phyloP scores from a whole-genome alignment of 352 stramenopile species.

The Phytophthora multivora region DNA sequence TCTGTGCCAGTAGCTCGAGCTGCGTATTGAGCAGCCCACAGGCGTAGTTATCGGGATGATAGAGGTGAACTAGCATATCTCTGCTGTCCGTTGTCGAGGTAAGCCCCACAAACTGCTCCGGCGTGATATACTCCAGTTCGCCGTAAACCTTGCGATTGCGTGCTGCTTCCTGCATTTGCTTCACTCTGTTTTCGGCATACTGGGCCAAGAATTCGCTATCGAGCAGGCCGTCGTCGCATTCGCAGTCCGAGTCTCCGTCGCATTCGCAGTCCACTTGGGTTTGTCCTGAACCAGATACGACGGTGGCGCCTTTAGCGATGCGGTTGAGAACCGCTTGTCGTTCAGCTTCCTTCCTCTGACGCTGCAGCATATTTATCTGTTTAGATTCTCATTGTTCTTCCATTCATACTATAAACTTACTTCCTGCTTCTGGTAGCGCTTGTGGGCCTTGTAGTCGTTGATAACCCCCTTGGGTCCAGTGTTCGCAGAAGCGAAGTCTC shows the following conservation, averaged over 20 bases:
- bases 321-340: slow-evolving; percentile 54
- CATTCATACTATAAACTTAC: slow-evolving; percentile 19
- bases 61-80: slow-evolving; percentile 61
- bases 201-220: slow-evolving; percentile 63
- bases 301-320: slow-evolving; percentile 61
- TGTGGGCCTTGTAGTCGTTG: slow-evolving; percentile 85
- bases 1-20: slow-evolving; percentile 53
- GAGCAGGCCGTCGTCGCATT: slow-evolving; percentile 54
- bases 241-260: slow-evolving; percentile 40
- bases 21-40: slow-evolving; percentile 74
- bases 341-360: slow-evolving; percentile 50
- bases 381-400: neutral
- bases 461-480: slow-evolving; percentile 85
- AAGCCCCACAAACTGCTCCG: slow-evolving; percentile 62
- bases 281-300: slow-evolving; percentile 10
- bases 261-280: slow-evolving; percentile 23
- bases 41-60: slow-evolving; percentile 73
- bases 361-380: slow-evolving; percentile 28
- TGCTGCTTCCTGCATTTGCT: slow-evolving; percentile 59
- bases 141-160: slow-evolving; percentile 50
- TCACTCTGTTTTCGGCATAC: slow-evolving; percentile 67
- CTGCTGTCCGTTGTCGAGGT: slow-evolving; percentile 15
- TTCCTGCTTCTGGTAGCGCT: slow-evolving; percentile 63
- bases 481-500: slow-evolving; percentile 64
- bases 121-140: slow-evolving; percentile 58